Evolutionary conservation across 805 yeast genomes (phyloP).

Genomic region (Hemisphaericaspora nanyangensis): DNA sequence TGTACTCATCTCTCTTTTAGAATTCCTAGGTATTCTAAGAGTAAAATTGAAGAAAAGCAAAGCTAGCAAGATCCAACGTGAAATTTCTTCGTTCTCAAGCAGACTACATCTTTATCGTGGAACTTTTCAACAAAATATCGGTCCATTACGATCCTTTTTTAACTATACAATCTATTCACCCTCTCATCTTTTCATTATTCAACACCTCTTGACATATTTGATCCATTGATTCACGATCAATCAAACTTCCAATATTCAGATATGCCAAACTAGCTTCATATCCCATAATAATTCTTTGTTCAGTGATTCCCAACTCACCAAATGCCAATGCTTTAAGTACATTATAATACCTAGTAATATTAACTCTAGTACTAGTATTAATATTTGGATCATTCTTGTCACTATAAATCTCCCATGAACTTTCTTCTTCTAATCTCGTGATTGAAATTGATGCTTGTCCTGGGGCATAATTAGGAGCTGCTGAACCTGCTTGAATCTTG

Average conservation of each 20-base stretch:
- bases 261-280: conserved; percentile 88
- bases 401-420: conserved; percentile 92
- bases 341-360: conserved; percentile 81
- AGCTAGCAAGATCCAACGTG: too few relatives aligned
- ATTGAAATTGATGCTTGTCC: conserved; percentile 33
- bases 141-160: not conserved
- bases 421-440: conserved; percentile 86
- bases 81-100: too few relatives aligned
- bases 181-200: conserved; percentile 72
- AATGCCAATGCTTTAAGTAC: conserved; percentile 78
- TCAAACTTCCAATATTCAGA: conserved; percentile 62
- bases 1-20: too few relatives aligned
- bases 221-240: conserved; percentile 70
- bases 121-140: too few relatives aligned
- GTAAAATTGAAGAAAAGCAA: too few relatives aligned
- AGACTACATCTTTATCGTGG: too few relatives aligned
- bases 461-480: conserved; percentile 40
- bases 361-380: conserved; percentile 55
- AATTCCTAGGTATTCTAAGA: too few relatives aligned
- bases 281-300: conserved; percentile 69
- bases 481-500: conserved; percentile 8
- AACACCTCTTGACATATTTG: conserved; percentile 70
- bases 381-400: conserved; percentile 78
- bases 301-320: conserved; percentile 85
- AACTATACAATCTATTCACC: too few relatives aligned